phyloP scores from a whole-genome alignment of 306 rosid genomes.

The Macrotyloma uniflorum region DNA sequence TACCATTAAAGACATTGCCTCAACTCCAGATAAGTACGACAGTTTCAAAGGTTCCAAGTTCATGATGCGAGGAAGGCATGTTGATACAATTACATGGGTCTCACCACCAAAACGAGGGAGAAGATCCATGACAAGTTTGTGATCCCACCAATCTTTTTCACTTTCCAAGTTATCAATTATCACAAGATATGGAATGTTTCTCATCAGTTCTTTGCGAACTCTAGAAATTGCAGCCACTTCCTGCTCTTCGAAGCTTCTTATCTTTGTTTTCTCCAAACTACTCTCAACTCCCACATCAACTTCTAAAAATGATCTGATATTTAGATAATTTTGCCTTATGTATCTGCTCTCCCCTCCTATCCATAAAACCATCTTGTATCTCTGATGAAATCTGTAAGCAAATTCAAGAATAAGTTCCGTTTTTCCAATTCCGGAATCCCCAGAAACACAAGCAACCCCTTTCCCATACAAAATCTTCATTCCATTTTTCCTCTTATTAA shows the following conservation, averaged over 20 bases:
- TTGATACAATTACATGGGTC: conserved; percentile 78
- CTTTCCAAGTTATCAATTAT: conserved; percentile 86
- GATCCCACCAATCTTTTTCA: conserved; percentile 98
- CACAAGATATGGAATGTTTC: conserved; percentile 80
- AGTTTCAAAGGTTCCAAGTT: conserved; percentile 88
- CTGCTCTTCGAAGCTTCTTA: conserved; percentile 75
- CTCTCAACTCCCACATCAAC: conserved; percentile 84
- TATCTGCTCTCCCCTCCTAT: conserved; percentile 85
- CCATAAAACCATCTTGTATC: conserved; percentile 89
- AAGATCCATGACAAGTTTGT: conserved; percentile 84
- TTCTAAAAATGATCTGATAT: conserved; percentile 75
- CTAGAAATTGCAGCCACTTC: conserved; percentile 77
- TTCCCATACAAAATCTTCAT: conserved; percentile 71
- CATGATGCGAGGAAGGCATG: conserved; percentile 73
- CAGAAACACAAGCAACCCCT: conserved; percentile 86
- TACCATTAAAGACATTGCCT: conserved; percentile 80
- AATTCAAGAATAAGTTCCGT: conserved; percentile 89
- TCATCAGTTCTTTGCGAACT: conserved; percentile 86
- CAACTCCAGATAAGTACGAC: conserved; percentile 77
- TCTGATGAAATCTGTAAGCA: conserved; percentile 87
- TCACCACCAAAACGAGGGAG: conserved; percentile 93
- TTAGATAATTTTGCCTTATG: conserved; percentile 79
- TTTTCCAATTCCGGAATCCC: conserved; percentile 87
- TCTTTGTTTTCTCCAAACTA: conserved; percentile 59
- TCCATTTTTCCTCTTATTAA: conserved; percentile 61